Percentiles rank a stretch among this genome's conserved stretches.
Evolutionary conservation across 176 grass and related monocot species (phyloP).

Genomic region (Ananas comosus): DNA sequence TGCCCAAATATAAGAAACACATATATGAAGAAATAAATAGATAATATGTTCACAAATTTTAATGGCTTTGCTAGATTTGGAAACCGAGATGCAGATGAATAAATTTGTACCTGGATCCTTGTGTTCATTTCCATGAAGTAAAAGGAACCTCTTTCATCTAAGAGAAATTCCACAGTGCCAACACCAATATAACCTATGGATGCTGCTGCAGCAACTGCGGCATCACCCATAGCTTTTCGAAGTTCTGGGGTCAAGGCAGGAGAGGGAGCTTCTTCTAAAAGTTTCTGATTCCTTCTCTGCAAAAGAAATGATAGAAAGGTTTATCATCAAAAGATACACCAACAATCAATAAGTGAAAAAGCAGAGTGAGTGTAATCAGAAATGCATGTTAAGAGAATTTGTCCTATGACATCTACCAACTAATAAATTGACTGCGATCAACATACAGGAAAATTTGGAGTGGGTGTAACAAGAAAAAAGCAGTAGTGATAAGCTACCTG

Average conservation of each 20-base stretch:
- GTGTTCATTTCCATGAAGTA: conserved; percentile 63
- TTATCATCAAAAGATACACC: neutral
- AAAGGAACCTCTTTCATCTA: conserved; percentile 44
- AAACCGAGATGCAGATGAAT: neutral
- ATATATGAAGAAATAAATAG: neutral
- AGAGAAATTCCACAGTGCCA: conserved; percentile 48
- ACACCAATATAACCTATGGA: conserved; percentile 47
- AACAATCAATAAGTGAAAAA: conserved; percentile 12
- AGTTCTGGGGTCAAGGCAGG: conserved; percentile 39
- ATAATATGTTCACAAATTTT: conserved; percentile 2
- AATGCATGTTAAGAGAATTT: neutral
- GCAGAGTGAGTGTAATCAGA: neutral
- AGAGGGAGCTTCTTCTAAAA: conserved; percentile 51
- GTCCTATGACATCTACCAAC: neutral
- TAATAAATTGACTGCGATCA: neutral
- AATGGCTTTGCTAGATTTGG: neutral
- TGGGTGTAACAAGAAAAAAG: neutral
- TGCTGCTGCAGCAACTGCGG: conserved; percentile 38
- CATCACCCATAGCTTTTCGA: conserved; percentile 45
- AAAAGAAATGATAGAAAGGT: neutral
- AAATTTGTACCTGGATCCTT: conserved; percentile 40
- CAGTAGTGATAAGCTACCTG: conserved; percentile 17
- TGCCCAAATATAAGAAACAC: neutral
- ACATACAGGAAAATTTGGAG: neutral
- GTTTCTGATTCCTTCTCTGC: conserved; percentile 53